These are phyloP conservation scores for Leccinum fallax DNA, from an alignment of 1,284 basidiomycete species.

Conservation along the genomic window DNA sequence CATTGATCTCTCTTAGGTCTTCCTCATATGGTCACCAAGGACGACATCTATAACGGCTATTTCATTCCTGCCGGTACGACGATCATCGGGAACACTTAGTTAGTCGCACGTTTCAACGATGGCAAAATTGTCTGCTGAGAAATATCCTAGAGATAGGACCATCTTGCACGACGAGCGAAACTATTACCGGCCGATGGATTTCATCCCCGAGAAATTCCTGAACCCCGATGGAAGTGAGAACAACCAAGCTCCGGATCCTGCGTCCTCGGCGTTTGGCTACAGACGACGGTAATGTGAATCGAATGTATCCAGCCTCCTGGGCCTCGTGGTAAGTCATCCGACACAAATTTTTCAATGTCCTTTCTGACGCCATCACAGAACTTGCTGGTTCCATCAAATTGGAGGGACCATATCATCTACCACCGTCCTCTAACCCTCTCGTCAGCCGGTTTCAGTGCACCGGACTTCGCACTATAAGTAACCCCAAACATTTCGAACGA, in stretches of 20 bases:
- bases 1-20: slow-evolving; percentile 36
- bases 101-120: slow-evolving; percentile 2
- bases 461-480: no score
- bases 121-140: neutral
- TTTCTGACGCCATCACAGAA: no score
- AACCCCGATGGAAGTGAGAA: slow-evolving; percentile 35
- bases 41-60: slow-evolving; percentile 42
- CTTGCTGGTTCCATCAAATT: no score
- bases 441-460: no score
- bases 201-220: slow-evolving; percentile 50
- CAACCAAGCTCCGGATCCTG: slow-evolving; percentile 41
- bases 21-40: slow-evolving; percentile 46
- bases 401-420: no score
- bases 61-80: slow-evolving; percentile 45
- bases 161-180: slow-evolving; percentile 49
- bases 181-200: slow-evolving; percentile 43
- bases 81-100: slow-evolving; percentile 45
- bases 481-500: no score
- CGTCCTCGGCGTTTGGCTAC: slow-evolving; percentile 50
- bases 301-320: no score
- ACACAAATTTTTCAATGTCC: no score
- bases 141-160: slow-evolving; percentile 36
- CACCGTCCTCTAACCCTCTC: no score
- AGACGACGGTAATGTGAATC: slow-evolving; percentile 40
- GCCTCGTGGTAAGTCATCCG: no score